A percentile compares a stretch with the other conserved stretches of the same genome.
These are phyloP conservation scores for Syzygium oleosum DNA, from an alignment of 345 rosid genomes.

Conservation along the genomic window DNA sequence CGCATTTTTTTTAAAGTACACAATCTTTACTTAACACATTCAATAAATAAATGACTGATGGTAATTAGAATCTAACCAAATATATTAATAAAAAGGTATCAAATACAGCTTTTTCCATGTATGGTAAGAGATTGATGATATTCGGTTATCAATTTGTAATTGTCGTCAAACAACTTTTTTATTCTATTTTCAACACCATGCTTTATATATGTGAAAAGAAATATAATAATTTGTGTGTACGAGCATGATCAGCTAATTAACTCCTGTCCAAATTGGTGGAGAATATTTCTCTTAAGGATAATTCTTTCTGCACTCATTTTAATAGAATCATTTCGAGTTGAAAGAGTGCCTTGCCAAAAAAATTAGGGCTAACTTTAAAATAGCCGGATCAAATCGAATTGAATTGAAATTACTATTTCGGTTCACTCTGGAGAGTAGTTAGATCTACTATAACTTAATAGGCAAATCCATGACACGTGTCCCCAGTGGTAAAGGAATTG, in stretches of 20 bases:
- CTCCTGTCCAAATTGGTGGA: too few species aligned
- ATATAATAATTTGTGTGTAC: too few species aligned
- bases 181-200: neutral
- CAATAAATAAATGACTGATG: neutral
- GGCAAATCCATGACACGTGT: neutral
- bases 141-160: too few species aligned
- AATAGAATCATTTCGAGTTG: neutral
- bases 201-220: neutral
- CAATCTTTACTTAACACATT: too few species aligned
- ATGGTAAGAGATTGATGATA: neutral
- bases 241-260: neutral
- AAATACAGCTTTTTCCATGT: neutral
- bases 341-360: neutral
- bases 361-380: neutral
- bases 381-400: neutral
- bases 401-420: too few species aligned
- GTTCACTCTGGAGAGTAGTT: neutral
- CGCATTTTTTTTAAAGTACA: too few species aligned
- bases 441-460: neutral
- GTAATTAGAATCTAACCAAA: neutral
- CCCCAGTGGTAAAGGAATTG: neutral
- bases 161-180: neutral
- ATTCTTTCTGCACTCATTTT: too few species aligned
- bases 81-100: neutral
- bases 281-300: neutral